phyloP scores from a whole-genome alignment of 305 asterid genomes.

The Solanum chacoense region DNA sequence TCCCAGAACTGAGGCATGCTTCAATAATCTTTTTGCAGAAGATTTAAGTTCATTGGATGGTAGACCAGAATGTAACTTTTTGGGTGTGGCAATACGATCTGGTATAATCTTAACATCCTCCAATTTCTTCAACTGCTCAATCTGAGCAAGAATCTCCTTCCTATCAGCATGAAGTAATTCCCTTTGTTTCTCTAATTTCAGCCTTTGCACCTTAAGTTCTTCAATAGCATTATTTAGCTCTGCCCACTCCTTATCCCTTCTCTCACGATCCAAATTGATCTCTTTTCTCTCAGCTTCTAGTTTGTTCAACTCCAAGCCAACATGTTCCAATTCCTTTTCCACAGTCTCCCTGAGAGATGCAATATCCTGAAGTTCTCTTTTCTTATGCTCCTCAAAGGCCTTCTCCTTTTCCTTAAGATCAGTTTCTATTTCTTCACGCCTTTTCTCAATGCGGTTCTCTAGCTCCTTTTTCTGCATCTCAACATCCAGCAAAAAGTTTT shows the following conservation, averaged over 20 bases:
- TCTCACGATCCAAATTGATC: constrained; percentile 67
- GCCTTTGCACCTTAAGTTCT: constrained; percentile 75
- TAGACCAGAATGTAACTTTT: constrained; percentile 35
- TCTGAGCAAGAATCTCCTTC: constrained; percentile 65
- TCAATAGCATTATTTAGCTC: constrained; percentile 65
- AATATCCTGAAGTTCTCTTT: constrained; percentile 54
- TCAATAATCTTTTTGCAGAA: constrained; percentile 23
- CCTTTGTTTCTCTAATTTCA: constrained; percentile 88
- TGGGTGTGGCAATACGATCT: constrained; percentile 47
- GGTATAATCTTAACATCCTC: constrained; percentile 60
- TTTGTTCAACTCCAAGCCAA: constrained; percentile 58
- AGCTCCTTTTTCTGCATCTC: constrained; percentile 73
- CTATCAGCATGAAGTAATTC: constrained; percentile 77
- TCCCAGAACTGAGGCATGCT: constrained; percentile 18
- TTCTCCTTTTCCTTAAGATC: constrained; percentile 56
- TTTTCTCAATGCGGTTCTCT: constrained; percentile 53
- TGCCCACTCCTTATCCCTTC: constrained; percentile 78
- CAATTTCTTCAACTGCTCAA: constrained; percentile 61
- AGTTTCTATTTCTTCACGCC: constrained; percentile 80
- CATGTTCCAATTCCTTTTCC: constrained; percentile 68
- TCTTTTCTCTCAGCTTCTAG: constrained; percentile 65
- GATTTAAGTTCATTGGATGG: constrained; percentile 23
- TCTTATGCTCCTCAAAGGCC: constrained; percentile 64
- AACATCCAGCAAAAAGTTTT: constrained; percentile 58
- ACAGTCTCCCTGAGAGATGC: constrained; percentile 46